Evolutionary conservation across 2,329 filamentous ascomycete genomes (phyloP).

Genomic region (Sarocladiaceae sp.): DNA sequence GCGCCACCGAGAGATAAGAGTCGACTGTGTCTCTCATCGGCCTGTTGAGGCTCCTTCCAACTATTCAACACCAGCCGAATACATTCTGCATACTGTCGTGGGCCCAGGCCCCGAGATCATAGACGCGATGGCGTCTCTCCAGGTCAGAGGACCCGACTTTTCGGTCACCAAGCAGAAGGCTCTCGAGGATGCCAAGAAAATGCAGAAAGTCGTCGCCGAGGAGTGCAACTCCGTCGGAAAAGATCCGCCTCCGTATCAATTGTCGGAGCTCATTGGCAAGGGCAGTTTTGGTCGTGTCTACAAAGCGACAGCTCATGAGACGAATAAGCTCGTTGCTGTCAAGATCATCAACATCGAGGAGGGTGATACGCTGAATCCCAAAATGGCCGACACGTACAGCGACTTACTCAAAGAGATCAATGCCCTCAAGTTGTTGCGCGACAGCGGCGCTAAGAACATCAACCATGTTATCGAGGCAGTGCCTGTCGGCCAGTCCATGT

Average conservation of each 20-base stretch:
- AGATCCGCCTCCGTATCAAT: constrained; percentile 60
- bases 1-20: neutral
- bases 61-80: neutral
- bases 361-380: constrained; percentile 63
- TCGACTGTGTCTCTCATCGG: neutral
- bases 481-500: constrained; percentile 73
- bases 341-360: constrained; percentile 86
- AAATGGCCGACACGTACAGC: constrained; percentile 61
- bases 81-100: neutral
- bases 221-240: constrained; percentile 56
- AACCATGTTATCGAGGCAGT: constrained; percentile 78
- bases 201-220: constrained; percentile 61
- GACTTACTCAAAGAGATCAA: constrained; percentile 67
- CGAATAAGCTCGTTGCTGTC: constrained; percentile 60
- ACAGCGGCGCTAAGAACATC: constrained; percentile 72
- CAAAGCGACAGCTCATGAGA: constrained; percentile 50
- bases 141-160: constrained; percentile 36
- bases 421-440: constrained; percentile 67
- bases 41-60: neutral
- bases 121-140: constrained; percentile 36
- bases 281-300: constrained; percentile 72
- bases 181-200: constrained; percentile 65
- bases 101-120: neutral
- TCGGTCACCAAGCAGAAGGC: constrained; percentile 54
- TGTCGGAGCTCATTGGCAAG: constrained; percentile 70